phyloP scores from a whole-genome alignment of 768 basidiomycete genomes.

The Tylopilus vinaceipallidus region DNA sequence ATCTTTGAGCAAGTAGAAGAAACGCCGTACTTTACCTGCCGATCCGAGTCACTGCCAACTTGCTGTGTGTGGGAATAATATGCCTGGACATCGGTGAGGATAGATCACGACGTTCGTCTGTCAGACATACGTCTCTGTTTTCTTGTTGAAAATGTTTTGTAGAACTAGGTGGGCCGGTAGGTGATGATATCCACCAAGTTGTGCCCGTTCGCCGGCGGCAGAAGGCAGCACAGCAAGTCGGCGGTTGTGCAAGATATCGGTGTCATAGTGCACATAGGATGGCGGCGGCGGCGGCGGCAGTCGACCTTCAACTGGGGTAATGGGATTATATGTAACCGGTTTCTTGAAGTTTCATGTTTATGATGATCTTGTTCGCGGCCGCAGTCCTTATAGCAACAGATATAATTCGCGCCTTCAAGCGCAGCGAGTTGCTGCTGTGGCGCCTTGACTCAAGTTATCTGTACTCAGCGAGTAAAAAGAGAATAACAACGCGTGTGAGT shows the following conservation, averaged over 20 bases:
- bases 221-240: background rate
- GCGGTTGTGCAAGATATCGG: slow-evolving; percentile 10
- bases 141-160: background rate
- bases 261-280: background rate
- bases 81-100: slow-evolving; percentile 9
- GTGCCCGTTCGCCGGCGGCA: no score
- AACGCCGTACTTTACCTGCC: slow-evolving; percentile 28
- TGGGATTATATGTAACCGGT: background rate
- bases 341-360: background rate
- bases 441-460: background rate
- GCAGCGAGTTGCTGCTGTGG: slow-evolving; percentile 6
- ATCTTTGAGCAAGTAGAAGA: slow-evolving; percentile 14
- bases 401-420: slow-evolving; percentile 4
- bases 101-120: background rate
- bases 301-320: background rate
- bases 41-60: slow-evolving; percentile 28
- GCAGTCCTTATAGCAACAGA: background rate
- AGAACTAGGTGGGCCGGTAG: background rate
- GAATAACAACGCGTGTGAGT: background rate
- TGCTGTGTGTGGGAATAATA: slow-evolving; percentile 31
- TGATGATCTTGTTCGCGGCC: background rate
- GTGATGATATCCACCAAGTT: background rate
- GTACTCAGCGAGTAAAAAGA: background rate
- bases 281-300: slow-evolving; percentile 1
- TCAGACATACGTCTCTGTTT: background rate